Conservation (phyloP, 1,139 yeast genomes). For the Suhomyces chickasaworum region DNA sequence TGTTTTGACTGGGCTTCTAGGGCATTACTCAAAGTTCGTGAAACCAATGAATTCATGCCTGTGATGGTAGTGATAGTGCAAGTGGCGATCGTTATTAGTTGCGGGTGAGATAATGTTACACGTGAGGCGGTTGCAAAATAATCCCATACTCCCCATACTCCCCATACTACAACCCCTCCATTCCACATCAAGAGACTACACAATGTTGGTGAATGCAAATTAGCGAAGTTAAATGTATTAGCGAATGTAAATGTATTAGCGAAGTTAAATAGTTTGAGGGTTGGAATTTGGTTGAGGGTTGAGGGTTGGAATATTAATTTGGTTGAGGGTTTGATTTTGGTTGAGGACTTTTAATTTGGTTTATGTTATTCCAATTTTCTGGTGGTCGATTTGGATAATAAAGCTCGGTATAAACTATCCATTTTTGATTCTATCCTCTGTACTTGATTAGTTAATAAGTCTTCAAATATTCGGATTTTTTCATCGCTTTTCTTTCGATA, state of each 20-base stretch:
- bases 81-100: neutral
- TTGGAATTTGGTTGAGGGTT: no score
- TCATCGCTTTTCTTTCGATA: slow-evolving; percentile 14
- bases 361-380: neutral
- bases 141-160: no score
- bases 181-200: no score
- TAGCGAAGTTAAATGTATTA: no score
- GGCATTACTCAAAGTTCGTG: neutral
- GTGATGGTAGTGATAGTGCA: neutral
- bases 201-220: no score
- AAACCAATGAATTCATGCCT: slow-evolving; percentile 1
- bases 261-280: no score
- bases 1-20: neutral
- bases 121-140: slow-evolving; percentile 7
- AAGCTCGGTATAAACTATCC: slow-evolving; percentile 11
- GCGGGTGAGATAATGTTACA: neutral
- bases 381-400: neutral
- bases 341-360: no score
- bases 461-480: slow-evolving; percentile 11
- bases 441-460: slow-evolving; percentile 11
- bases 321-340: no score
- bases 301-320: no score
- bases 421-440: slow-evolving; percentile 12
- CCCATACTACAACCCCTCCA: no score
- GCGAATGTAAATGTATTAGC: no score